These are phyloP conservation scores for Pichia cactophila DNA, from an alignment of 1,139 yeast species.

Conservation along the genomic window DNA sequence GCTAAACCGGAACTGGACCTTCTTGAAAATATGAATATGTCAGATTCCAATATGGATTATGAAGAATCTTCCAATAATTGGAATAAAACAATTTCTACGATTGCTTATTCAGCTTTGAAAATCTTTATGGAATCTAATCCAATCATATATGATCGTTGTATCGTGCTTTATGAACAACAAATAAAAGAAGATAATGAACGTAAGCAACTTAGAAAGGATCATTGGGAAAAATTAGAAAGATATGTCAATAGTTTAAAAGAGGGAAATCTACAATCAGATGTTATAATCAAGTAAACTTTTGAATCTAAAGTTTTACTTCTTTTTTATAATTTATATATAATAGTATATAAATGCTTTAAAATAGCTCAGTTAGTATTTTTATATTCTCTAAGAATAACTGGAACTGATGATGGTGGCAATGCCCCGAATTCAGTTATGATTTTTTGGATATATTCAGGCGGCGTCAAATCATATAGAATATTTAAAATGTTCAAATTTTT, in stretches of 20 bases:
- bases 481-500: conserved; percentile 68
- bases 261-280: conserved; percentile 21
- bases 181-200: conserved; percentile 58
- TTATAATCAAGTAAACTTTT: conserved; percentile 22
- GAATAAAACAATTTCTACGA: conserved; percentile 88
- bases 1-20: conserved; percentile 38
- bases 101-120: conserved; percentile 86
- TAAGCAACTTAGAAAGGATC: conserved; percentile 56
- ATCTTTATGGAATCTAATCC: conserved; percentile 94
- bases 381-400: conserved; percentile 90
- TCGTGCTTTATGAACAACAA: conserved; percentile 72
- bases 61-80: conserved; percentile 39
- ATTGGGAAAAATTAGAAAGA: conserved; percentile 68
- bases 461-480: conserved; percentile 89
- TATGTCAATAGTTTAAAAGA: conserved; percentile 40
- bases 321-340: not conserved
- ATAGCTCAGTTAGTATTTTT: conserved; percentile 38
- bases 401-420: conserved; percentile 94
- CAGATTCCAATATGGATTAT: conserved; percentile 20
- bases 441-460: conserved; percentile 88
- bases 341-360: not conserved
- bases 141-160: conserved; percentile 84
- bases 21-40: conserved; percentile 31
- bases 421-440: conserved; percentile 95
- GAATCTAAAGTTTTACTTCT: not conserved